These are phyloP conservation scores for Trapa bicornis DNA, from an alignment of 345 rosid genomes.

Conservation along the genomic window DNA sequence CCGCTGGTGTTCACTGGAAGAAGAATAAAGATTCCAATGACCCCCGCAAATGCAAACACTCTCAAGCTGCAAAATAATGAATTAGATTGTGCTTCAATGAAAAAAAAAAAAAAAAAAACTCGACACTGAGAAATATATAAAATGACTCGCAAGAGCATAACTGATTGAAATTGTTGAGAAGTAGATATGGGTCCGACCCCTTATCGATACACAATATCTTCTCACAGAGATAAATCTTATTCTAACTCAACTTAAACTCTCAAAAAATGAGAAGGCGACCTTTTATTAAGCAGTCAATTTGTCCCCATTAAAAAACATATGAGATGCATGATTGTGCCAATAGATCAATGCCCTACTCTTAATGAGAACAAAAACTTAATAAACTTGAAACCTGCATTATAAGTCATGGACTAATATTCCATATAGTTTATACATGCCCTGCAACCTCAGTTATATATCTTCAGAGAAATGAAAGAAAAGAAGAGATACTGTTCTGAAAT, in stretches of 20 bases:
- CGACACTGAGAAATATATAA: neutral
- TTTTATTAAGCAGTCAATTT: neutral
- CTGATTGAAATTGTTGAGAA: no score
- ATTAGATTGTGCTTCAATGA: neutral
- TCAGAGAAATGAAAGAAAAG: neutral
- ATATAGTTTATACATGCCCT: neutral
- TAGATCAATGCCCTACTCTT: neutral
- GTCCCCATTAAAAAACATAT: neutral
- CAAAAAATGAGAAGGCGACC: neutral
- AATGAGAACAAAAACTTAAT: neutral
- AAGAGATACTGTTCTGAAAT: neutral
- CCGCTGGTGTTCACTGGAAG: constrained; percentile 83
- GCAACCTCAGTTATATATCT: neutral
- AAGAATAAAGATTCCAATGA: constrained; percentile 75
- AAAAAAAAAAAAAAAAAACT: neutral
- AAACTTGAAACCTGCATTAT: neutral
- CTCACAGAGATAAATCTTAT: neutral
- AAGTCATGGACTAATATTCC: no score
- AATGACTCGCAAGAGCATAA: neutral
- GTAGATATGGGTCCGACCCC: no score
- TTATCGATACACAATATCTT: no score
- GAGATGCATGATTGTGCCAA: neutral
- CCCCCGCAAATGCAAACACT: constrained; percentile 73
- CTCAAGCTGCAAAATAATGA: constrained; percentile 50
- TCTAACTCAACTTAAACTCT: neutral